Percentiles rank a stretch among this genome's conserved stretches.
These are phyloP conservation scores for Coelastrella sp. DNA, from an alignment of 139 green algal genomes.

Conservation along the genomic window DNA sequence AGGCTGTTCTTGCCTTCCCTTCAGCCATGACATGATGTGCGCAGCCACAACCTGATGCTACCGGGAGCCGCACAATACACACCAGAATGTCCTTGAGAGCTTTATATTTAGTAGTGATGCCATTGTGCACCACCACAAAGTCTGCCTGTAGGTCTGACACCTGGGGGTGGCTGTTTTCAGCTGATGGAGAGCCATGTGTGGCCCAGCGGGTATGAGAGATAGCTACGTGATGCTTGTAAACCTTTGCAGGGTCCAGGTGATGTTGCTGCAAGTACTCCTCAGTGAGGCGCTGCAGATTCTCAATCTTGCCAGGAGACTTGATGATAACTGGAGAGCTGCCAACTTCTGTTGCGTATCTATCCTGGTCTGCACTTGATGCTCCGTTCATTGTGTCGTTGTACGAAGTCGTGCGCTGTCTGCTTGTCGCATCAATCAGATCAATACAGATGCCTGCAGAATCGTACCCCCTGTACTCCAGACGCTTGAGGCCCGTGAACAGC, in stretches of 20 bases:
- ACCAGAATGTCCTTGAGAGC: conserved; percentile 91
- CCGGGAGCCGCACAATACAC: too few species aligned
- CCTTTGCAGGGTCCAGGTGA: conserved; percentile 2
- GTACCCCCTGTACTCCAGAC: conserved; percentile 98
- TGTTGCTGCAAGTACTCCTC: conserved; percentile 49
- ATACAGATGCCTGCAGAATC: conserved; percentile 95
- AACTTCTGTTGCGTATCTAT: background rate
- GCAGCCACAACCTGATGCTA: too few species aligned
- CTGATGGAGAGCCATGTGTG: conserved; percentile 91
- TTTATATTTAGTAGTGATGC: conserved; percentile 99
- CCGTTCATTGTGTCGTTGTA: conserved; percentile 38
- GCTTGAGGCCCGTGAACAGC: conserved; percentile 89
- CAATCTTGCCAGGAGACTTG: conserved; percentile 93
- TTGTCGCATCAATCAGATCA: conserved; percentile 66
- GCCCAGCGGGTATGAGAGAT: conserved; percentile 99
- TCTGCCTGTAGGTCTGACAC: conserved; percentile 78
- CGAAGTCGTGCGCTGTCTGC: conserved; percentile 37
- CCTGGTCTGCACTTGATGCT: background rate
- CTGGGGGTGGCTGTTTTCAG: conserved; percentile 93
- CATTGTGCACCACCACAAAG: conserved; percentile 99
- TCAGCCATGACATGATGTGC: too few species aligned
- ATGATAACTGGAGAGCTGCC: conserved; percentile 51
- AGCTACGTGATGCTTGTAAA: conserved; percentile 70
- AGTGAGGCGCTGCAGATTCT: conserved; percentile 76
- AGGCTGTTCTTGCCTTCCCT: too few species aligned